phyloP scores from a whole-genome alignment of 1,284 basidiomycete genomes.

The Naganishia sp. region DNA sequence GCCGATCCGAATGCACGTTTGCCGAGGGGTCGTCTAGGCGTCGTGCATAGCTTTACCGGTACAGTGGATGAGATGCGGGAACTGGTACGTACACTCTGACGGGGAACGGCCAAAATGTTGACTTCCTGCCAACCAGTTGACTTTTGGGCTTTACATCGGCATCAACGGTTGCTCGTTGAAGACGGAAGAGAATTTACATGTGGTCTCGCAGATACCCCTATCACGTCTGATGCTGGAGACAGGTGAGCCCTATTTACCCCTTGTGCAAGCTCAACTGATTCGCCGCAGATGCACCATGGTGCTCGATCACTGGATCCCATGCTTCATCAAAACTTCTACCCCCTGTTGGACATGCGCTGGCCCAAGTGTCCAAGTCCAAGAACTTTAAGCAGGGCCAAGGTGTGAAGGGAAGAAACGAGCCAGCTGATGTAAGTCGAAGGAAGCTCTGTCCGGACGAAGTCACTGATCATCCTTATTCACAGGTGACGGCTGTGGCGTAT shows the following conservation, averaged over 20 bases:
- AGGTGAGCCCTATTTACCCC: slow-evolving; percentile 56
- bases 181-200: slow-evolving; percentile 69
- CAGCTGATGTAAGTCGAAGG: slow-evolving; percentile 56
- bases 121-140: slow-evolving; percentile 56
- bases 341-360: slow-evolving; percentile 56
- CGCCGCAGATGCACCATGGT: slow-evolving; percentile 77
- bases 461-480: slow-evolving; percentile 2
- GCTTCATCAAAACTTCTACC: slow-evolving; percentile 66
- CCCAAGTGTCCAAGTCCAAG: slow-evolving; percentile 64
- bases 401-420: slow-evolving; percentile 83
- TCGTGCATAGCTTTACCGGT: slow-evolving; percentile 87
- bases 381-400: slow-evolving; percentile 62
- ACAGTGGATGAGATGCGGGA: slow-evolving; percentile 67
- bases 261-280: background rate
- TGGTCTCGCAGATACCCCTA: slow-evolving; percentile 64
- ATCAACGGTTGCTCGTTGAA: slow-evolving; percentile 85
- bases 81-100: slow-evolving; percentile 59
- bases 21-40: slow-evolving; percentile 68
- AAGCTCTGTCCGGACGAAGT: background rate
- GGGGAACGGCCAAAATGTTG: slow-evolving; percentile 18
- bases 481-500: slow-evolving; percentile 73
- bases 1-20: slow-evolving; percentile 53
- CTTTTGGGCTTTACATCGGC: slow-evolving; percentile 73
- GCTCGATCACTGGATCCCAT: slow-evolving; percentile 73
- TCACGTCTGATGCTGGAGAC: slow-evolving; percentile 77